Conservation (phyloP, 2,329 filamentous ascomycete genomes). For the Clarireedia hainanense region DNA sequence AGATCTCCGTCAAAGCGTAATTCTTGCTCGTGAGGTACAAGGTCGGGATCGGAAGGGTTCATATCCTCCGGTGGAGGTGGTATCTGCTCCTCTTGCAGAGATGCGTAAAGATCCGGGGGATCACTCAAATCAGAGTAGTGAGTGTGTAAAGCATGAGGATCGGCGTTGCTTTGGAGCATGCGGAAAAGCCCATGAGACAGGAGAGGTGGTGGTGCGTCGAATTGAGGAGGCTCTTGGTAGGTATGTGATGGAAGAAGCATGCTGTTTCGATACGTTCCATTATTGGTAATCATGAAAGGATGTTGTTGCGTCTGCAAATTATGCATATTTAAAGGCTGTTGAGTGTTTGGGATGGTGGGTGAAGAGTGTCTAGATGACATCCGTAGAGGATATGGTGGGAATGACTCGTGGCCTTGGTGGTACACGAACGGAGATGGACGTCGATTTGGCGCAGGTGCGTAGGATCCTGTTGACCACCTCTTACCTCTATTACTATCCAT, state of each 20-base stretch:
- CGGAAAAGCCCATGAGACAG: constrained; percentile 68
- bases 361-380: constrained; percentile 48
- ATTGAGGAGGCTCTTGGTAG: constrained; percentile 43
- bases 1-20: constrained; percentile 72
- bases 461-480: constrained; percentile 72
- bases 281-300: constrained; percentile 46
- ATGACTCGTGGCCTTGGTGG: constrained; percentile 52
- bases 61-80: constrained; percentile 73
- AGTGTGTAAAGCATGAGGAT: constrained; percentile 56
- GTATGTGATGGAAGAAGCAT: constrained; percentile 48
- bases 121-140: constrained; percentile 69
- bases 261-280: constrained; percentile 45
- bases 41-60: constrained; percentile 68
- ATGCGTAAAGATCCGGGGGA: constrained; percentile 70
- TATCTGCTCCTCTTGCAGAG: constrained; percentile 64
- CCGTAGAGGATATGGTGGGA: constrained; percentile 43
- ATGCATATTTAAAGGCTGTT: constrained; percentile 38
- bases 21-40: constrained; percentile 71
- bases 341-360: constrained; percentile 35
- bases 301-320: constrained; percentile 51
- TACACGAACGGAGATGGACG: constrained; percentile 55
- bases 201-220: constrained; percentile 50
- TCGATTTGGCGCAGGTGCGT: constrained; percentile 47
- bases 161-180: constrained; percentile 67
- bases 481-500: constrained; percentile 61